Percentiles rank a stretch among this genome's conserved stretches.
These are phyloP conservation scores for Ogataea minuta DNA, from an alignment of 805 yeast species.

Conservation along the genomic window DNA sequence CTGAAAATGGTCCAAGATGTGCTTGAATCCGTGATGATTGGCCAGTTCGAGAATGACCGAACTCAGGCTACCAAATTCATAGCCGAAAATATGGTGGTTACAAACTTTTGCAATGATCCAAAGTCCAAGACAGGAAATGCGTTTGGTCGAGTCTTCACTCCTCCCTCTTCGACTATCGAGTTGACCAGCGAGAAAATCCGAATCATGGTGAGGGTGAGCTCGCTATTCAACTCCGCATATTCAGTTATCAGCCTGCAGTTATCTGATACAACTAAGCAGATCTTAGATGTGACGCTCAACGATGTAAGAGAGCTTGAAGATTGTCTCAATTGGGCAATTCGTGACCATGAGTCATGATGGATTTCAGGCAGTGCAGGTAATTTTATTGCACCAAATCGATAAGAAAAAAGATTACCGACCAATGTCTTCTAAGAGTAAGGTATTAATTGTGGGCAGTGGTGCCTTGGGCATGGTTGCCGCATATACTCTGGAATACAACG, in stretches of 20 bases:
- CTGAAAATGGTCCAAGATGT: conserved; percentile 35
- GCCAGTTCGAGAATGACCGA: conserved; percentile 19
- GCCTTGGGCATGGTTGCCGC: conserved; percentile 85
- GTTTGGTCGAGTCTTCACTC: conserved; percentile 22
- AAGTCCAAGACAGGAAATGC: conserved; percentile 19
- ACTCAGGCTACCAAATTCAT: conserved; percentile 17
- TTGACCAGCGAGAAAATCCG: conserved; percentile 12
- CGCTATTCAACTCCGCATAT: conserved; percentile 14
- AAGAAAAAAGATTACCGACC: not conserved
- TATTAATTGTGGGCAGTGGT: conserved; percentile 75
- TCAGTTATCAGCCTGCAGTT: conserved; percentile 19
- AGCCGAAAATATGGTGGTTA: conserved; percentile 13
- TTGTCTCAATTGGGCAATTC: conserved; percentile 55
- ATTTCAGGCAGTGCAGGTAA: conserved; percentile 3
- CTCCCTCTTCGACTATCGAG: conserved; percentile 24
- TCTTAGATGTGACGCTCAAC: conserved; percentile 47
- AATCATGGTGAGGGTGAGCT: conserved; percentile 17
- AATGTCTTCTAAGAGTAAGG: conserved; percentile 30
- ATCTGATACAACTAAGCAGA: conserved; percentile 8
- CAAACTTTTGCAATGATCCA: conserved; percentile 24
- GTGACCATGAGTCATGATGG: conserved; percentile 10
- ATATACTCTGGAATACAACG: conserved; percentile 49
- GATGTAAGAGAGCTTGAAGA: conserved; percentile 54
- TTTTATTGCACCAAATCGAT: not conserved
- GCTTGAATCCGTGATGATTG: conserved; percentile 18